Conservation (phyloP, 176 grass and related monocot species). For the Bonia amplexicaulis region DNA sequence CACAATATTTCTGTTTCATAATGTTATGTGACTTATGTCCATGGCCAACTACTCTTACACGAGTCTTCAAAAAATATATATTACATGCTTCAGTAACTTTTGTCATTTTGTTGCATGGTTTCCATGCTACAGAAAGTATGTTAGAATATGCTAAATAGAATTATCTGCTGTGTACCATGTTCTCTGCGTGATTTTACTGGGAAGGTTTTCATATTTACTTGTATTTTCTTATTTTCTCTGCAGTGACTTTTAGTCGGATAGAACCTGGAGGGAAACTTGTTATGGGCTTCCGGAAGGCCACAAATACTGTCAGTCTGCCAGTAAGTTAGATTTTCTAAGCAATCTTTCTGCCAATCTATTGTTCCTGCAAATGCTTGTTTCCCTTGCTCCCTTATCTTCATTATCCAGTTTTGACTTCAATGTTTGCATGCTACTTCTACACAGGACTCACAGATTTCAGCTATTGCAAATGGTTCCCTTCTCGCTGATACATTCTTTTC, state of each 20-base stretch:
- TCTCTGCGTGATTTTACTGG: constrained; percentile 12
- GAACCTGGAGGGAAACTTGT: constrained; percentile 99
- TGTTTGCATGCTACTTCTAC: constrained; percentile 27
- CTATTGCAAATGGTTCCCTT: constrained; percentile 86
- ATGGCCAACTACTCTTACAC: neutral
- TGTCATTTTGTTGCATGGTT: constrained; percentile 19
- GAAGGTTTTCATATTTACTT: constrained; percentile 17
- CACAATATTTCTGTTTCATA: neutral
- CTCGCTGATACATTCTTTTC: constrained; percentile 71
- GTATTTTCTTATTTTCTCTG: constrained; percentile 15
- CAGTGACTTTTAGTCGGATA: constrained; percentile 98
- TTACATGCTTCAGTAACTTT: neutral
- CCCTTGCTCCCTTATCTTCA: neutral
- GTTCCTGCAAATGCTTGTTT: constrained; percentile 22
- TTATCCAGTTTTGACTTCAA: neutral
- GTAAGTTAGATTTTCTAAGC: constrained; percentile 43
- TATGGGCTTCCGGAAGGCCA: constrained; percentile 98
- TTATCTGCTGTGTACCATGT: neutral
- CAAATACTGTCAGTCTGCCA: constrained; percentile 75
- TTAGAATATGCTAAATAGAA: neutral
- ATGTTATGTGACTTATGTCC: neutral
- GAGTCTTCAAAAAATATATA: too few relatives aligned
- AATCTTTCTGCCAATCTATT: constrained; percentile 4
- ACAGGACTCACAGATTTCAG: constrained; percentile 98
- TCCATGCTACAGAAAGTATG: neutral